Base-by-base conservation (phyloP, 2,329 filamentous ascomycete genomes). In the Verticillium alfalfae region DNA sequence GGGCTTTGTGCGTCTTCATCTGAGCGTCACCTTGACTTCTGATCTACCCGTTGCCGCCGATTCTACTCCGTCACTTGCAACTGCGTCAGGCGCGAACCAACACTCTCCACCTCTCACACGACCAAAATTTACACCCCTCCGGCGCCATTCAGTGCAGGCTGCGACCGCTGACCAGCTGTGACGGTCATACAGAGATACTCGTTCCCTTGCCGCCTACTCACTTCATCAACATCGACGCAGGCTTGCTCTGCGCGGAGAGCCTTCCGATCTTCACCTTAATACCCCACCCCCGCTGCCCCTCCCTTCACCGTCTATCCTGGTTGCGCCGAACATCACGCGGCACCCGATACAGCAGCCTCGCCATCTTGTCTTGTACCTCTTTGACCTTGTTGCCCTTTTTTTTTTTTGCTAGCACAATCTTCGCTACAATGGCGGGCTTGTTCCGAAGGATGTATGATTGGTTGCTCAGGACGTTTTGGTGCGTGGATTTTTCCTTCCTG, bases 391-490 rank as follows among this genome's bases (percentile, higher is more conserved):
- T 31, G 3, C 5, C 16, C 12, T 36, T 16, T 13, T 26, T 18
- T 45, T 22, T 22, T 22, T 22, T 13, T 34, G 16, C 45, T 7
- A 18, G 45, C 18, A 18, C 18, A 22, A 52, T 52, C 60, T 36
- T 39, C 41, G 18, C 63, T 63, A 82, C 67, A 78, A 98, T 98
- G 93, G 91, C 92, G 71, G 91, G 92, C 70, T 81, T 99, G 75
- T 96, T 99, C 78, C 91, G 90, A 74, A 90, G 88, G 79, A 89
- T 99, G 77, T 98, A 98, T 83, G 95, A 98, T 86, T 98, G 94
- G 94, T 84, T 98, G 76, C 81, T 99, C 80, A 89, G 94, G 82
- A 91, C 95, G 72, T 98, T 99, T 80, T 99, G 95, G 94, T 98
- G 72, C 82, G 86, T 84, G 58, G 61, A 37, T 37, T 38, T 18